A percentile compares a stretch with the other conserved stretches of the same genome.
phyloP scores from a whole-genome alignment of 805 yeast species.

The Millerozyma miso region DNA sequence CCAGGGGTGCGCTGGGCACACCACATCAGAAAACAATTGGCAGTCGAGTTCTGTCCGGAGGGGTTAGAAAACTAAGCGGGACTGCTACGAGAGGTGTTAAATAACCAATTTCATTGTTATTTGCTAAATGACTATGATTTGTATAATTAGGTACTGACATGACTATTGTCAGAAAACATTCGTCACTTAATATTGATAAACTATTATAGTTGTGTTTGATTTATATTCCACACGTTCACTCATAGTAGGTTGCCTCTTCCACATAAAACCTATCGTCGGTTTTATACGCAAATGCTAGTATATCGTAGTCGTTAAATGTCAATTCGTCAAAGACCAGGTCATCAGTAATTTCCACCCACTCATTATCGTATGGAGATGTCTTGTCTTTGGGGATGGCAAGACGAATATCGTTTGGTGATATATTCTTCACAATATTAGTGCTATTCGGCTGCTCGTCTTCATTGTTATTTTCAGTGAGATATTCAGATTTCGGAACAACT shows the following conservation, averaged over 20 bases:
- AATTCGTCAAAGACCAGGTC: conserved; percentile 25
- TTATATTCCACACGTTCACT: conserved; percentile 5
- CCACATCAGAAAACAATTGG: conserved; percentile 10
- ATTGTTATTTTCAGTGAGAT: conserved; percentile 4
- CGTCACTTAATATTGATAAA: background rate
- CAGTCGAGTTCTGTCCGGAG: conserved; percentile 15
- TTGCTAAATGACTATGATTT: background rate
- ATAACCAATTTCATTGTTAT: background rate
- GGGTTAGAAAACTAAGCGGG: conserved; percentile 30
- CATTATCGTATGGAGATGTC: conserved; percentile 28
- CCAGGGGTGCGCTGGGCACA: conserved; percentile 17
- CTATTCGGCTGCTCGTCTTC: conserved; percentile 4
- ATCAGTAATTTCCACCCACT: conserved; percentile 30
- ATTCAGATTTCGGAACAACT: conserved; percentile 38
- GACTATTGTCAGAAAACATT: background rate
- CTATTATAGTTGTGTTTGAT: background rate
- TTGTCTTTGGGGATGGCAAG: conserved; percentile 42
- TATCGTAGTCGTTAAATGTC: conserved; percentile 35
- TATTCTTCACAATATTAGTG: conserved; percentile 3
- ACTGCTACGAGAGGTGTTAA: conserved; percentile 3
- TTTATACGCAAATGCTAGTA: conserved; percentile 36
- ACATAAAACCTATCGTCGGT: conserved; percentile 35
- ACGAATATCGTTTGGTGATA: conserved; percentile 21
- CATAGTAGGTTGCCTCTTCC: conserved; percentile 33
- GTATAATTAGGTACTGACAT: background rate